A percentile compares a stretch with the other conserved stretches of the same genome.
These are phyloP conservation scores for Brassica carinata DNA, from an alignment of 345 rosid genomes.

Conservation along the genomic window DNA sequence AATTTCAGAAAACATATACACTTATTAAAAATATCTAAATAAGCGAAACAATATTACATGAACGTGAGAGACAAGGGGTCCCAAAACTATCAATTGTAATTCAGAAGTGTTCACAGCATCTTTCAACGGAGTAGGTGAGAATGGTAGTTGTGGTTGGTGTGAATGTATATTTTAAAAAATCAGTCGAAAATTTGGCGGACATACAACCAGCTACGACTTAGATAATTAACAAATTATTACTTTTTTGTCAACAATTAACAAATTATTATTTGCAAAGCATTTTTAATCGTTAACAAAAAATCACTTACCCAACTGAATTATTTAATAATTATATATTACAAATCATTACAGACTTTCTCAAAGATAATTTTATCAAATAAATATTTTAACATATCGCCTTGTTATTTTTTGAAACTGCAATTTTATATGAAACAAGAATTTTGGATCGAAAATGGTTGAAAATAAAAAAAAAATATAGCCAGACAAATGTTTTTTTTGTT, in stretches of 20 bases:
- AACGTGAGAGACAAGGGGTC: background rate
- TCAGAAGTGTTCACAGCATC: background rate
- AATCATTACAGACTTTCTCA: background rate
- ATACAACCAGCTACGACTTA: constrained; percentile 7
- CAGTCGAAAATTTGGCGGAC: background rate
- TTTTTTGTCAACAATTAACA: background rate
- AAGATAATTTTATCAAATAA: background rate
- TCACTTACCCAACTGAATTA: background rate
- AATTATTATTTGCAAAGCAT: background rate
- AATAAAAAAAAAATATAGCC: background rate
- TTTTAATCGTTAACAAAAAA: background rate
- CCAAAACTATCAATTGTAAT: background rate
- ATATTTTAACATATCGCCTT: background rate
- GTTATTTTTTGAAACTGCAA: background rate
- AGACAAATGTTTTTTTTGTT: background rate
- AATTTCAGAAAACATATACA: no score
- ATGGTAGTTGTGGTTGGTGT: constrained; percentile 30
- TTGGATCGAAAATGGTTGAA: background rate
- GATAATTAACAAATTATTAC: background rate
- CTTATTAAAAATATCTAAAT: background rate
- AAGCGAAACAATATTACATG: background rate
- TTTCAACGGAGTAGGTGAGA: background rate
- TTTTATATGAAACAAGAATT: background rate
- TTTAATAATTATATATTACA: background rate
- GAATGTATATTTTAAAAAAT: background rate